phyloP scores from a whole-genome alignment of 1,284 basidiomycete genomes.

The Ustilago vetiveriae region DNA sequence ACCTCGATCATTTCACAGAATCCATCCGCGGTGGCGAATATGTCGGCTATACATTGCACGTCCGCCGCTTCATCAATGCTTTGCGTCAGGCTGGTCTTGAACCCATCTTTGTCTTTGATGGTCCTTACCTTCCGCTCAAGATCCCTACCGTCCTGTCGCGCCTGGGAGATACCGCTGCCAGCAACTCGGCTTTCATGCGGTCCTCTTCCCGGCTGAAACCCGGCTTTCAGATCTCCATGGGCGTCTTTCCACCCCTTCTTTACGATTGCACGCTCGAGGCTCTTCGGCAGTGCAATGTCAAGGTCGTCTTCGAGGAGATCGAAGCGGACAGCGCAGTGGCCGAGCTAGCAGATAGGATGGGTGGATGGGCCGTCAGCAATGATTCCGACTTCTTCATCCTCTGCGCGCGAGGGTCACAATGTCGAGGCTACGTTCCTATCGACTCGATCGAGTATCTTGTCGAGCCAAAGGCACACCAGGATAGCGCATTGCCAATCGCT shows the following conservation, averaged over 20 bases:
- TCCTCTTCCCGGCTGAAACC: constrained; percentile 36
- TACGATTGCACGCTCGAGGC: constrained; percentile 44
- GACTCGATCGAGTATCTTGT: constrained; percentile 50
- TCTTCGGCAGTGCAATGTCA: constrained; percentile 28
- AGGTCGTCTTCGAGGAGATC: constrained; percentile 43
- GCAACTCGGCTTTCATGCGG: constrained; percentile 52
- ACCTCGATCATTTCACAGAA: constrained; percentile 48
- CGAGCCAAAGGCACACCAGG: constrained; percentile 11
- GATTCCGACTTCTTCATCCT: constrained; percentile 62
- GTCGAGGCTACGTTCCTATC: constrained; percentile 54
- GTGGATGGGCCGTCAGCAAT: constrained; percentile 53
- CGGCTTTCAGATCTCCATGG: constrained; percentile 39
- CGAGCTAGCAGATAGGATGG: constrained; percentile 44
- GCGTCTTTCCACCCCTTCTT: constrained; percentile 46
- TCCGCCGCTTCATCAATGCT: constrained; percentile 23
- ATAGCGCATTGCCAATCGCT: background rate
- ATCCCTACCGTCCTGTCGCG: constrained; percentile 39
- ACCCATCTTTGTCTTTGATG: constrained; percentile 60
- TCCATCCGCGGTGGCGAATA: constrained; percentile 45
- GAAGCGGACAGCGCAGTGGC: constrained; percentile 59
- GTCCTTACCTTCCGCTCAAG: constrained; percentile 51
- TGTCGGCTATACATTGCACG: constrained; percentile 26
- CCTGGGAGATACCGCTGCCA: constrained; percentile 16
- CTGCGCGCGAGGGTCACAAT: constrained; percentile 46
- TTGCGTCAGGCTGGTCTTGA: constrained; percentile 37